Evolutionary conservation across 768 basidiomycete genomes (phyloP), one percentile per base, ranked within the genome.

Genomic region (Russula griseocarnosa): DNA sequence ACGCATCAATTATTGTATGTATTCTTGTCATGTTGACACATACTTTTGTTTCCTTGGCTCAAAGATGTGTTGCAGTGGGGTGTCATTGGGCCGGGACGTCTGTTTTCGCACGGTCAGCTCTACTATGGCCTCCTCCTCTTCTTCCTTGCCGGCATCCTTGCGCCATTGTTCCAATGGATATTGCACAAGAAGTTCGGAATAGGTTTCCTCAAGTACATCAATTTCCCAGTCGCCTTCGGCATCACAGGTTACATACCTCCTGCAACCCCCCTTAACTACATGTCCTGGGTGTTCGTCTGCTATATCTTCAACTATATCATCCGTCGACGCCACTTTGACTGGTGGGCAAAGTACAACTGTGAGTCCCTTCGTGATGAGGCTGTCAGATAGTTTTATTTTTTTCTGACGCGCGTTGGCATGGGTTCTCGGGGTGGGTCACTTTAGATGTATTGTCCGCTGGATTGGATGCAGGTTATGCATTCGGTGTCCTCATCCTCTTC

Each of bases 71-170:
- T n/a, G 11, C 11, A 66, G 65, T 75, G 74, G 75, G 88, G 92
- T 64, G 87, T 90, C 65, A 88, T 94, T 61, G 38, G 90, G 90
- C 91, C 91, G 5, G 76, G 75, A 32, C 79, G 83, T 40, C 56
- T 58, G 26, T 38, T 40, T 46, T 42, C 55, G 24, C 52, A 52
- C 55, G 70, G 42, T 5, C 38, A 55, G 9, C 6, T 49, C 28
- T 46, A 44, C 42, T 58, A 60, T 57, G 59, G 77, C 11, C 79
- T 92, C 24, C 70, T 81, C 3, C 85, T 84, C 72, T 92, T 90
- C 38, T 94, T 94, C 87, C 81, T 91, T 62, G 71, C 87, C 61
- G 92, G 92, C n/a, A 80, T 84, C 55, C 14, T 86, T 55, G 79
- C 82, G 58, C 91, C 91, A 0, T 34, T 81, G 62, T 60, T 82